Evolutionary conservation across 2,329 filamentous ascomycete species (phyloP).

Genomic region (Anthostomella pinea): DNA sequence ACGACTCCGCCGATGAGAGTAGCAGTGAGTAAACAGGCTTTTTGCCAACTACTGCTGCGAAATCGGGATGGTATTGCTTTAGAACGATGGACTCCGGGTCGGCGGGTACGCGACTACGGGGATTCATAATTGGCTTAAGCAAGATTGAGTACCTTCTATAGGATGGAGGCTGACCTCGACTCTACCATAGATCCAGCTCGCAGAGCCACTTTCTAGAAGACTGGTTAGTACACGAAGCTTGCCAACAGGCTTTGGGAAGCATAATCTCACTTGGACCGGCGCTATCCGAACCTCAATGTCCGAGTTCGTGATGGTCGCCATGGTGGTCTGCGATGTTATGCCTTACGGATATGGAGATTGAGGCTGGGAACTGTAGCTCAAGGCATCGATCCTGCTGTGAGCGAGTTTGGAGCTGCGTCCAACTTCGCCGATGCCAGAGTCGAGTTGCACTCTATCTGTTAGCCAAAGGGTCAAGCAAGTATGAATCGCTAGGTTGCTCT

Average conservation of each 20-base stretch:
- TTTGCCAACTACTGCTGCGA: constrained; percentile 34
- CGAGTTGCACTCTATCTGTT: no score
- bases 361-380: no score
- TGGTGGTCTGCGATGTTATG: constrained; percentile 1
- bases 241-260: no score
- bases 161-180: constrained; percentile 13
- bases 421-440: constrained; percentile 5
- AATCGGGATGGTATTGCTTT: constrained; percentile 36
- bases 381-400: no score
- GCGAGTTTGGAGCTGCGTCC: no score
- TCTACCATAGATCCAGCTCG: constrained; percentile 4
- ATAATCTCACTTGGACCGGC: constrained; percentile 9
- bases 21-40: constrained; percentile 38
- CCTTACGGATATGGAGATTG: not conserved
- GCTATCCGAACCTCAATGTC: constrained; percentile 5
- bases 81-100: constrained; percentile 28
- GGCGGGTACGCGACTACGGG: constrained; percentile 1
- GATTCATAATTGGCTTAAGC: not conserved
- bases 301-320: constrained; percentile 13
- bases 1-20: constrained; percentile 38
- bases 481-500: no score
- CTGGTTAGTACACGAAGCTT: no score
- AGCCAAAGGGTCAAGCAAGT: no score
- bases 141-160: no score
- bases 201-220: constrained; percentile 10